A percentile compares a stretch with the other conserved stretches of the same genome.
Evolutionary conservation across 805 yeast genomes (phyloP).

Genomic region (Ogataea naganishii): DNA sequence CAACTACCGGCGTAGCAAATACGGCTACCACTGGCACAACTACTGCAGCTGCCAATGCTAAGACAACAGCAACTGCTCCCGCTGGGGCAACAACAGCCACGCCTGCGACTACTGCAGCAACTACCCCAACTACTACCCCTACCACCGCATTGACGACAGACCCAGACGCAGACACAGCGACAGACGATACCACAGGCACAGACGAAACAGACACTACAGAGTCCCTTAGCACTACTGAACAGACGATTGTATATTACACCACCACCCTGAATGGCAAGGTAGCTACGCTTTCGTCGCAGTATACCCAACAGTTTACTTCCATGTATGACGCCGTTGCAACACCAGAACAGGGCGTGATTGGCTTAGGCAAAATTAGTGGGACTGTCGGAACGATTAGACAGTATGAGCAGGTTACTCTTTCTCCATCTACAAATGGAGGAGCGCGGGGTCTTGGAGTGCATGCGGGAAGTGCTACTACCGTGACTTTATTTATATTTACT

Average conservation of each 20-base stretch:
- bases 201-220: slow-evolving; percentile 16
- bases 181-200: slow-evolving; percentile 2
- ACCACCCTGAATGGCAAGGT: slow-evolving; percentile 31
- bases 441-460: too few species aligned
- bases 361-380: slow-evolving; percentile 68
- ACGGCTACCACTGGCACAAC: slow-evolving; percentile 8
- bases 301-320: slow-evolving; percentile 40
- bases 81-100: slow-evolving; percentile 5
- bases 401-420: slow-evolving; percentile 32
- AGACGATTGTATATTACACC: slow-evolving; percentile 42
- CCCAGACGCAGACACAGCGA: slow-evolving; percentile 5
- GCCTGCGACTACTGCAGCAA: slow-evolving; percentile 1
- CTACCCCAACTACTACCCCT: slow-evolving; percentile 5
- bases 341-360: slow-evolving; percentile 59
- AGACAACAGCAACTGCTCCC: slow-evolving; percentile 6
- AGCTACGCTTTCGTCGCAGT: slow-evolving; percentile 36
- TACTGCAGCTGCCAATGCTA: slow-evolving; percentile 5
- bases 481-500: too few species aligned
- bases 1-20: slow-evolving; percentile 6
- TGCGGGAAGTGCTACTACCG: too few species aligned
- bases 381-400: slow-evolving; percentile 50
- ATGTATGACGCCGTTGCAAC: slow-evolving; percentile 33
- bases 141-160: slow-evolving; percentile 8
- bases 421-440: too few species aligned
- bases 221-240: slow-evolving; percentile 17